These are phyloP conservation scores for Elaphomyces granulatus DNA, from an alignment of 495 filamentous ascomycete genomes.

Conservation along the genomic window DNA sequence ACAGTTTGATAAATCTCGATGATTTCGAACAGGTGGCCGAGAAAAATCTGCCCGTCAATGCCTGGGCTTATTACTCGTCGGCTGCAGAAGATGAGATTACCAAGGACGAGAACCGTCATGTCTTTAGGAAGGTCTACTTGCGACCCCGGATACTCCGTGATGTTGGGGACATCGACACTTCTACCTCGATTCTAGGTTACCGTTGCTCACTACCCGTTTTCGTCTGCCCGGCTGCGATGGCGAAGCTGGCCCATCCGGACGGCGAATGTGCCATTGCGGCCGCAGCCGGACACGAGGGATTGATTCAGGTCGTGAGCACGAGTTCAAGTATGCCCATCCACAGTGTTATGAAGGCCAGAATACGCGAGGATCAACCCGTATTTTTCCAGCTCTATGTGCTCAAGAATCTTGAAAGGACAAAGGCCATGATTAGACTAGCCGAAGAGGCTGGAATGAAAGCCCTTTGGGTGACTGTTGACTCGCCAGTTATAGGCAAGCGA, in stretches of 20 bases:
- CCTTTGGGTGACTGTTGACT: constrained; percentile 55
- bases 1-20: constrained; percentile 44
- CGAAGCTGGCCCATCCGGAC: constrained; percentile 66
- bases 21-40: constrained; percentile 51
- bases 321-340: constrained; percentile 43
- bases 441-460: constrained; percentile 64
- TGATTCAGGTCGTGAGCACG: constrained; percentile 21
- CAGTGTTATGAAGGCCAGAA: constrained; percentile 48
- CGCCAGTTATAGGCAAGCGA: constrained; percentile 45
- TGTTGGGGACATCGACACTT: constrained; percentile 53
- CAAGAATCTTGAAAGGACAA: constrained; percentile 62
- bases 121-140: constrained; percentile 71
- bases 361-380: constrained; percentile 47
- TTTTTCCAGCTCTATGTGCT: constrained; percentile 88
- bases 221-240: constrained; percentile 63
- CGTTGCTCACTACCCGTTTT: constrained; percentile 58
- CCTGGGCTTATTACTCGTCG: constrained; percentile 78
- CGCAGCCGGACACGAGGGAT: constrained; percentile 50
- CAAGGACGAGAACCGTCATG: constrained; percentile 62
- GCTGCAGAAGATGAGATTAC: constrained; percentile 84
- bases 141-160: constrained; percentile 60
- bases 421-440: constrained; percentile 61
- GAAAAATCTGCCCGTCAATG: constrained; percentile 40
- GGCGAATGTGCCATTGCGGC: constrained; percentile 62
- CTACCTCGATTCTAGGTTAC: constrained; percentile 62